phyloP scores from a whole-genome alignment of 352 stramenopile species.

The Aphanomyces cochlioides region DNA sequence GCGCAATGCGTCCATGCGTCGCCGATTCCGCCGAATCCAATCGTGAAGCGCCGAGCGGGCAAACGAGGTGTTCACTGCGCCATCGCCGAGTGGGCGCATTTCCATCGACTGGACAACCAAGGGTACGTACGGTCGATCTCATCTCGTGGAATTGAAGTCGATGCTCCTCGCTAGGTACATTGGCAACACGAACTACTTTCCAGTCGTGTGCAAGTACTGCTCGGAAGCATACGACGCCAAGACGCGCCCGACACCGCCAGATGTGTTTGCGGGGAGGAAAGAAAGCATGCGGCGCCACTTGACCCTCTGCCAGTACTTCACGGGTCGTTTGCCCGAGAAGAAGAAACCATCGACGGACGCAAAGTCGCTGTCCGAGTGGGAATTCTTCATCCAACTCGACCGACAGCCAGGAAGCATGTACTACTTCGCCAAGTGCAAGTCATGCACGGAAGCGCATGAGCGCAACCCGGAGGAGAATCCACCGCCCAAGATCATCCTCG shows the following conservation, averaged over 20 bases:
- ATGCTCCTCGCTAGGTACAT: slow-evolving; percentile 36
- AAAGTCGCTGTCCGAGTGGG: slow-evolving; percentile 66
- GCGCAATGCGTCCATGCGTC: slow-evolving; percentile 14
- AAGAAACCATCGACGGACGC: neutral
- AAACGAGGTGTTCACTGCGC: slow-evolving; percentile 67
- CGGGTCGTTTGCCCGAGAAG: slow-evolving; percentile 45
- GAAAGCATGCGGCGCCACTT: slow-evolving; percentile 81
- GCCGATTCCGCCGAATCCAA: slow-evolving; percentile 15
- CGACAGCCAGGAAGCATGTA: slow-evolving; percentile 70
- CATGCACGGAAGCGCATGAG: slow-evolving; percentile 66
- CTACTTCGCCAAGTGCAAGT: slow-evolving; percentile 76
- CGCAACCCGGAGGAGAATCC: slow-evolving; percentile 45
- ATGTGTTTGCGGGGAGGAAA: slow-evolving; percentile 64
- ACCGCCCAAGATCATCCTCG: slow-evolving; percentile 59
- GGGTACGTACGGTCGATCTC: slow-evolving; percentile 35
- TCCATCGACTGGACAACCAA: slow-evolving; percentile 64
- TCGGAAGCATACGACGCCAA: slow-evolving; percentile 56
- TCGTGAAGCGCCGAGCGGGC: slow-evolving; percentile 18
- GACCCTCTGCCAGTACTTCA: slow-evolving; percentile 53
- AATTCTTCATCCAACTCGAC: slow-evolving; percentile 73
- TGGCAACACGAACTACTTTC: slow-evolving; percentile 80
- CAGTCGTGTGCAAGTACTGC: slow-evolving; percentile 66
- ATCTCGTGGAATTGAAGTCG: slow-evolving; percentile 30
- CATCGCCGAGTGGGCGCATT: slow-evolving; percentile 82
- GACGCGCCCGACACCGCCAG: slow-evolving; percentile 52